Evolutionary conservation across 352 stramenopile genomes (phyloP), one percentile per base, ranked within the genome.

Genomic region (Pythium vanterpoolii): DNA sequence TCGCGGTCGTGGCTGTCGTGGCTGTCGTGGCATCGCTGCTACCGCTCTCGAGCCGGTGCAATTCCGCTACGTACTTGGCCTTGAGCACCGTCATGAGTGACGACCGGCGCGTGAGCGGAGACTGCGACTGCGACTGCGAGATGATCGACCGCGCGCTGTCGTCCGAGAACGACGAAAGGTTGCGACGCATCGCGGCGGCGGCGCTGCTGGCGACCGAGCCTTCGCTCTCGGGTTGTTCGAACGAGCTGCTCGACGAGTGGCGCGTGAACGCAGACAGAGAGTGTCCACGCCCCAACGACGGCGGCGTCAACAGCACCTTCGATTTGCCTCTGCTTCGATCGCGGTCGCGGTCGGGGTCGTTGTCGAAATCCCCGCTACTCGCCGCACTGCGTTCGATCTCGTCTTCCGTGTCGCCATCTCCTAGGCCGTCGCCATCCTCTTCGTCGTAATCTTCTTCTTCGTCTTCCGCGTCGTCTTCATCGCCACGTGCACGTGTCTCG

Each of bases 51-150:
- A 88, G 76, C 23, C 72, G 72, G 19, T 56, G 53, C 18, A 90
- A 51, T 40, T 89, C 75, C 9, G 69, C 60, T 38, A 73, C 7
- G 46, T 88, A 90, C 64, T 89, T 89, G 45, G 54, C 67, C 60
- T 79, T 85, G 30, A 91, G 71, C 59, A 86, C 73, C 3, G 79
- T 72, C 13, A 76, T 87, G 45, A 88, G 63, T 9, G 79, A 84
- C 42, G 69, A 61, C 19, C 81, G 59, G 56, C 38, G 31, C 31
- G 31, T 11, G 31, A 36, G 31, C 31, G 31, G 34, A 13, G 23
- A 44, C 11, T 34, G 24, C n/a, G 40, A 46, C 40, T 28, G 40
- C n/a, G n/a, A 26, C 24, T 24, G 18, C 36, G 44, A 47, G 4
- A 2, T 13, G 34, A 33, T 11, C 26, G 51, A 61, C 34, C 30